Evolutionary conservation across 2,329 filamentous ascomycete species (phyloP), one percentile per base, ranked within the genome.

Genomic region (Sporothrix brunneoviolacea): DNA sequence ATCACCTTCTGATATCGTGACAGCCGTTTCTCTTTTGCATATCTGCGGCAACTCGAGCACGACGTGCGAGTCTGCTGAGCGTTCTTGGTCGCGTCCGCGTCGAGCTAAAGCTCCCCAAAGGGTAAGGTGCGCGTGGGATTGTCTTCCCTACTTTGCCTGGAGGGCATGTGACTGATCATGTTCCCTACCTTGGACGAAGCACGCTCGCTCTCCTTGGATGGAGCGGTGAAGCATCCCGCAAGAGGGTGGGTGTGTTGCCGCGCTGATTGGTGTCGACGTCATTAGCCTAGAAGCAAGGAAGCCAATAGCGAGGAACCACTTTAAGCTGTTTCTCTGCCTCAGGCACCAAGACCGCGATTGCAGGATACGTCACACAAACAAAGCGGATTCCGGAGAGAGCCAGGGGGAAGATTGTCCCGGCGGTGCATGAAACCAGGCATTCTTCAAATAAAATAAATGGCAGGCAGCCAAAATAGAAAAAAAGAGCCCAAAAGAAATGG

Each of bases 171-270:
- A 35, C 32, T 35, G 32, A n/a, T 35, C 32, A 35, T 35, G 42
- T 18, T 38, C 21, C 21, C 36, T 18, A n/a, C 19, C 8, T 36
- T n/a, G n/a, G n/a, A n/a, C n/a, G 21, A 18, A 24, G 41, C 13
- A 9, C 28, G 9, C n/a, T 12, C 35, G 8, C 21, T 32, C 15
- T 18, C n/a, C 24, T 19, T 37, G 33, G 39, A 53, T 53, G 50
- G 42, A 53, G 51, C 51, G 51, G 51, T 53, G 51, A 51, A 48
- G 47, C 35, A 36, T 12, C 30, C 35, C 33, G 50, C 44, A 27
- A 44, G 19, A 35, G 51, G 45, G 51, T 44, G 51, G 51, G 35
- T 38, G 51, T 38, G 35, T 16, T 16, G 19, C 22, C 32, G 22
- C 39, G 50, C 44, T 53, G 48, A 50, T 53, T 53, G 41, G 48